Evolutionary conservation across 306 rosid genomes (phyloP), one percentile per base, ranked within the genome.

Genomic region (Comarum palustre): DNA sequence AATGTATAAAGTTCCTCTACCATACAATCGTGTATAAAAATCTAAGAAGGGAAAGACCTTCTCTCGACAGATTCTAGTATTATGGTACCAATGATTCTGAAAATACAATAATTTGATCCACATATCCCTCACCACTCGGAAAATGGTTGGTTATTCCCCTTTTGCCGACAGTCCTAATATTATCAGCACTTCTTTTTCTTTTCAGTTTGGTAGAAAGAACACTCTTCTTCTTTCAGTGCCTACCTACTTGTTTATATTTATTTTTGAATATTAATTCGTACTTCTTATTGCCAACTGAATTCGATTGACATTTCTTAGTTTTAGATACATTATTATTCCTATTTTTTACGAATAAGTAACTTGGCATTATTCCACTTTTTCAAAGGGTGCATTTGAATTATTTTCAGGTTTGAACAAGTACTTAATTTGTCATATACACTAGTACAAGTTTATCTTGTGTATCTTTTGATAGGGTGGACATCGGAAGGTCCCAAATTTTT

Each of bases 21-120:
- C 19, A 3, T 2, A 57, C 29, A 57, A 57, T 20, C 9, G 34
- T 57, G 34, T 25, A 25, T 57, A 25, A 11, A 12, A 12, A 57
- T 58, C 31, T n/a, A 55, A 47, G 68, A 69, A 54, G 62, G 64
- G 65, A 70, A 36, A 57, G 74, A 11, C 61, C 64, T 20, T 11
- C 36, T 13, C 14, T 54, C 67, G 77, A 62, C 62, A 34, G 72
- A 72, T 68, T 82, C 69, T 75, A 55, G 64, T 71, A 72, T n/a
- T 34, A 59, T 34, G 61, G 73, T 24, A 38, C n/a, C 45, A 24
- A 3, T 19, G n/a, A 19, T 36, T 24, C 13, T 16, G 25, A 22
- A 13, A 7, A 51, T 25, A 66, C 27, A 38, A 63, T 63, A 63
- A 38, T 36, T 36, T 51, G 32, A 74, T 46, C 42, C 22, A 22